These are phyloP conservation scores for Silene latifolia DNA, from an alignment of 148 eudicot species.

Conservation along the genomic window DNA sequence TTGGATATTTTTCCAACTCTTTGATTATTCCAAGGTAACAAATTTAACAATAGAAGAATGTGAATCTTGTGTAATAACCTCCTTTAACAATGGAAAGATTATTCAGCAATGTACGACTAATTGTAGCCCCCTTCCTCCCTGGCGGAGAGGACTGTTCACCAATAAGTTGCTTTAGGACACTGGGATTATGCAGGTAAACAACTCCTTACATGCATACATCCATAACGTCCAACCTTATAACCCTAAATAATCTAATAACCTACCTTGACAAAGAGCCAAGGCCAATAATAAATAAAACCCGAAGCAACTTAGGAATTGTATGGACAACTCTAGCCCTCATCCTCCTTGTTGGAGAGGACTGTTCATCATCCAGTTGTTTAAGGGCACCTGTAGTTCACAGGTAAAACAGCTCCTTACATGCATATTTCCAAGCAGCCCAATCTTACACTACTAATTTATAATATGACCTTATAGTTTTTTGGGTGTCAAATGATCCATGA, in stretches of 20 bases:
- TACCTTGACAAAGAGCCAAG: neutral
- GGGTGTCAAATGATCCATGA: neutral
- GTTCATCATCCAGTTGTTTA: conserved; percentile 57
- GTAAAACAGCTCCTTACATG: conserved; percentile 40
- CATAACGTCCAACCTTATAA: conserved; percentile 2
- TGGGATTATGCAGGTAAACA: conserved; percentile 37
- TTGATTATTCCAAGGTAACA: too few species aligned
- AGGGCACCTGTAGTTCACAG: conserved; percentile 42
- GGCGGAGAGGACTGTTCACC: conserved; percentile 65
- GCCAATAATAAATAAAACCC: neutral
- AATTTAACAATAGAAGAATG: neutral
- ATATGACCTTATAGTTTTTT: neutral
- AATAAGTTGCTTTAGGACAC: conserved; percentile 46
- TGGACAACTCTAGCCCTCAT: conserved; percentile 62
- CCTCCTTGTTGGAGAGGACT: conserved; percentile 53
- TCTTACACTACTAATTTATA: neutral
- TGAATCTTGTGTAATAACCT: too few species aligned
- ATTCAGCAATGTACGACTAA: conserved; percentile 44
- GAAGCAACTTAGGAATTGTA: conserved; percentile 23
- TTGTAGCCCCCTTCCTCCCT: conserved; percentile 65
- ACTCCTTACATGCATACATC: conserved; percentile 35
- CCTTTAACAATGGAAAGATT: too few species aligned
- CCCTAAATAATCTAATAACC: neutral
- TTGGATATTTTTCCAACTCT: neutral
- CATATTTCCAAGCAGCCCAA: conserved; percentile 13